Percentiles rank a stretch among this genome's conserved stretches.
These are phyloP conservation scores for Camellia granthamiana DNA, from an alignment of 148 eudicot genomes.

Conservation along the genomic window DNA sequence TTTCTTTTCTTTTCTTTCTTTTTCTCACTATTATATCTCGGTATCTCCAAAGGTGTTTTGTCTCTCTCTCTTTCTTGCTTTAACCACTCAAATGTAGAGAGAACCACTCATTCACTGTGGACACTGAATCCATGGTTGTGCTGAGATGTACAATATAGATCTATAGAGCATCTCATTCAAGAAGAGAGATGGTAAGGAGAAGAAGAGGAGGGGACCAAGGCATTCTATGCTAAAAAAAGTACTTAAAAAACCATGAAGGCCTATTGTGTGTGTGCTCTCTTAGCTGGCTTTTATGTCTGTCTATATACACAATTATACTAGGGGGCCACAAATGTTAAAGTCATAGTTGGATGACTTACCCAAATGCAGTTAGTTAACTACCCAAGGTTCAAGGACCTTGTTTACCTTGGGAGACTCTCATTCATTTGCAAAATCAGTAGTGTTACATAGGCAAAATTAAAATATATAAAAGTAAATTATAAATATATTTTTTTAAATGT, in stretches of 20 bases:
- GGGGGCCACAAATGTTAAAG: background rate
- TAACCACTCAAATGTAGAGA: background rate
- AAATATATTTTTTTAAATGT: too few species aligned
- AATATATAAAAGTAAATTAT: too few species aligned
- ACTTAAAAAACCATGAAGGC: constrained; percentile 8
- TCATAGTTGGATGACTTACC: background rate
- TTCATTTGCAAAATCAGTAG: too few species aligned
- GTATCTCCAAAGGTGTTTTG: too few species aligned
- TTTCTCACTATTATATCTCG: too few species aligned
- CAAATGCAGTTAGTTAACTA: background rate
- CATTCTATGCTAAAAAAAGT: constrained; percentile 3
- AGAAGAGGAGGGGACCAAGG: constrained; percentile 22
- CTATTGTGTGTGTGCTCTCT: background rate
- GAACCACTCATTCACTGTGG: background rate
- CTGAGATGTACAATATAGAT: background rate
- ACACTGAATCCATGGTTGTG: constrained; percentile 16
- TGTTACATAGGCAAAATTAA: too few species aligned
- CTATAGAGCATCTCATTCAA: background rate
- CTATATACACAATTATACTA: background rate
- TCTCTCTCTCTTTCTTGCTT: background rate
- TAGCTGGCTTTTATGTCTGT: constrained; percentile 18
- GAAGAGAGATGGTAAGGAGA: background rate
- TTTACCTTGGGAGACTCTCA: too few species aligned
- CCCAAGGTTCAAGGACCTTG: too few species aligned
- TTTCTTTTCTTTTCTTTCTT: too few species aligned